Base-by-base conservation (phyloP, 192 early-diverging fungal species). In the Anaeromyces robustus region DNA sequence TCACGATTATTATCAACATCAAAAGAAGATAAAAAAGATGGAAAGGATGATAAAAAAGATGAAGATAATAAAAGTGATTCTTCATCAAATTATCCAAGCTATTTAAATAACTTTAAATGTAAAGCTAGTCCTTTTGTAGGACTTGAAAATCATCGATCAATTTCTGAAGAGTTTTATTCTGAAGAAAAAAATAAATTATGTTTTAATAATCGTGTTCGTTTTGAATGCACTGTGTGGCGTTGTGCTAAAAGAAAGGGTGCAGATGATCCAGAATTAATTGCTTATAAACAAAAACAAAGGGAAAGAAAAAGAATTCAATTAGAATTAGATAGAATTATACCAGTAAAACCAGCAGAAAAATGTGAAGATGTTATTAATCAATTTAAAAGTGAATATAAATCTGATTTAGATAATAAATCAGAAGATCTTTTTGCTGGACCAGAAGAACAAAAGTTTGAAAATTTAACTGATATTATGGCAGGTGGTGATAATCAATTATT, bases 171-270 rank as follows among this genome's bases (percentile, higher is more conserved):
- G 77, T 81, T 17, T 39, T 31, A 31, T 22, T 30, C 30, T 29
- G 68, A 41, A 79, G n/a, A 84, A 92, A 43, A 88, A 77, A 81
- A 90, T 80, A 91, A 91, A 14, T 88, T 96, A 37, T 87, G 94
- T 28, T 91, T 98, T 83, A 99, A 95, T 78, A 81, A 97, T 80
- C 89, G 97, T 78, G 95, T 96, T 86, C 90, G 97, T 22, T 93
- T 98, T 78, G 91, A 89, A 12, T 99, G 97, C 83, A 97, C 96
- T 0, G 92, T 99, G 14, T 95, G 94, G 80, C 89, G 94, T 13
- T 26, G 52, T 17, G 39, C 30, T 30, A 78, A 78, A 28, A 77
- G 79, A 43, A 83, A 43, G 12, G 32, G 28, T 18, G 28, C 28
- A 12, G 39, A n/a, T 13, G 30, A 30, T 30, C 31, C 31, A 2